These are phyloP conservation scores for Onygena corvina DNA, from an alignment of 2,329 filamentous ascomycete genomes.

Conservation along the genomic window DNA sequence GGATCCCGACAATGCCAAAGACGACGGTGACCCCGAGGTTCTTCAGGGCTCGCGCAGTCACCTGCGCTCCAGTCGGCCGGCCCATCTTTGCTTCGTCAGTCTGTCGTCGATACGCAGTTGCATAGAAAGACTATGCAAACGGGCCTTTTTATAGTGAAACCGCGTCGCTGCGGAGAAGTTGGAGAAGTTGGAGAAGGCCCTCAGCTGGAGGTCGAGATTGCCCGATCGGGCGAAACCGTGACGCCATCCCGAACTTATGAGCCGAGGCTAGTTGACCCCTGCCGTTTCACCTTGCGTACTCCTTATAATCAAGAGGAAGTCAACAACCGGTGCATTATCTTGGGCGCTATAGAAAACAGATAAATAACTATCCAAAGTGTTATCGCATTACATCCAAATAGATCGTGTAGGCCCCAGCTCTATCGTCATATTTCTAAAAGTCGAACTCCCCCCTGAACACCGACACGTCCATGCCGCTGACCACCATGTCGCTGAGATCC, in stretches of 20 bases:
- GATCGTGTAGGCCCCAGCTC: too few relatives aligned
- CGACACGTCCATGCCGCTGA: slow-evolving; percentile 81
- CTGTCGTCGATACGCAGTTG: too few relatives aligned
- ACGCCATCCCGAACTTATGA: not conserved
- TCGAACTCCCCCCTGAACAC: slow-evolving; percentile 83
- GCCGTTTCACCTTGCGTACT: not conserved
- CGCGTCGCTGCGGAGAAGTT: slow-evolving; percentile 5
- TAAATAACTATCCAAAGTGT: too few relatives aligned
- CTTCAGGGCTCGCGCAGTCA: slow-evolving; percentile 40
- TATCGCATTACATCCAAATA: too few relatives aligned
- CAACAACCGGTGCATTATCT: too few relatives aligned
- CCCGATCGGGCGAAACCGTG: slow-evolving; percentile 2
- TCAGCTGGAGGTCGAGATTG: not conserved
- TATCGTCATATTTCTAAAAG: slow-evolving; percentile 51
- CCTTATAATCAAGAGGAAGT: not conserved
- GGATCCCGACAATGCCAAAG: slow-evolving; percentile 45
- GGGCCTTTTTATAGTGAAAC: not conserved
- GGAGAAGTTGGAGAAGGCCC: slow-evolving; percentile 5
- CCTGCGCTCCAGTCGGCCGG: slow-evolving; percentile 30
- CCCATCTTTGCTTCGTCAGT: not conserved
- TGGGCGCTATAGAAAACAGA: too few relatives aligned
- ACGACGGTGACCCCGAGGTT: slow-evolving; percentile 41
- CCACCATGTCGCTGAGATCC: slow-evolving; percentile 77
- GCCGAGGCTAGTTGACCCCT: not conserved
- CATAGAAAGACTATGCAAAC: too few relatives aligned